Evolutionary conservation across 331 rosid species (phyloP).

Genomic region (Rosa hybrid): DNA sequence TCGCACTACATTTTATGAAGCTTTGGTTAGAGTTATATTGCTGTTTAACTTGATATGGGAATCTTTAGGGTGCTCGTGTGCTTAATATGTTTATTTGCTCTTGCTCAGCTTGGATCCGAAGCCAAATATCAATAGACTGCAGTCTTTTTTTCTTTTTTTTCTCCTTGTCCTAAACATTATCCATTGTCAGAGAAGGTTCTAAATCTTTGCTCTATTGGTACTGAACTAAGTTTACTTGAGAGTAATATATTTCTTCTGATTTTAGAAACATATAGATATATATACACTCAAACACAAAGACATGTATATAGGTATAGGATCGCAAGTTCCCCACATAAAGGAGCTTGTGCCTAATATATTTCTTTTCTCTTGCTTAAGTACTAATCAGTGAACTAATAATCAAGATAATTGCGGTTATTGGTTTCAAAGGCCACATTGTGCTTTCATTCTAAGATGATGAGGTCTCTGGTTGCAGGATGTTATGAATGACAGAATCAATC

Average conservation of each 20-base stretch:
- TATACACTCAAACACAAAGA: neutral
- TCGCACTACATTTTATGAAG: neutral
- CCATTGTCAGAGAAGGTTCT: neutral
- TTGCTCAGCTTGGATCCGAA: neutral
- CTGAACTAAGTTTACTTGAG: neutral
- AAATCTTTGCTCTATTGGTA: neutral
- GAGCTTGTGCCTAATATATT: neutral
- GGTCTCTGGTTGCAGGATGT: slow-evolving; percentile 68
- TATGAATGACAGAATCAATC: slow-evolving; percentile 71
- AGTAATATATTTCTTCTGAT: neutral
- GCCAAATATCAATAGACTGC: neutral
- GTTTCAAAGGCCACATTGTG: neutral
- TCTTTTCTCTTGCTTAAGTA: neutral
- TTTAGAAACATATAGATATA: neutral
- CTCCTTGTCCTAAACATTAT: neutral
- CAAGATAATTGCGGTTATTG: neutral
- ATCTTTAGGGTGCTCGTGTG: neutral
- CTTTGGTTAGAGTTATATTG: neutral
- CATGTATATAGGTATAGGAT: neutral
- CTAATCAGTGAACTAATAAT: neutral
- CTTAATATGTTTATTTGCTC: neutral
- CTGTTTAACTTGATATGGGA: neutral
- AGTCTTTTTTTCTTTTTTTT: too few species aligned
- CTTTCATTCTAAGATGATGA: slow-evolving; percentile 22
- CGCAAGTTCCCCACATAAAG: neutral